A percentile compares a stretch with the other conserved stretches of the same genome.
Evolutionary conservation across 306 rosid genomes (phyloP).

Genomic region (Acacia crassicarpa): DNA sequence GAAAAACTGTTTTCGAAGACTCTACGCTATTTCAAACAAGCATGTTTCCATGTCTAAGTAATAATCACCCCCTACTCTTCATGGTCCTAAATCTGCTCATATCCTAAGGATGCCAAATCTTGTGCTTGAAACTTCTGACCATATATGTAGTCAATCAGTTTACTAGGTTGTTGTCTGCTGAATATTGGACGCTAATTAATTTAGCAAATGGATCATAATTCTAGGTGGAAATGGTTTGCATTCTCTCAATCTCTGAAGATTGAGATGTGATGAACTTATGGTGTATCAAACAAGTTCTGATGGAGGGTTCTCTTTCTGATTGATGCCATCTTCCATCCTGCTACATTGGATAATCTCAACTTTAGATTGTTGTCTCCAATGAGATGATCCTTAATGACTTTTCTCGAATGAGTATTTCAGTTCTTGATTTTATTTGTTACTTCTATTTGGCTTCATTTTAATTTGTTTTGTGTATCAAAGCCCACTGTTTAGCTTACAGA

Average conservation of each 20-base stretch:
- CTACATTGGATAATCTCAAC: background rate
- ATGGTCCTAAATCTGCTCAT: constrained; percentile 13
- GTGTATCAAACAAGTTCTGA: background rate
- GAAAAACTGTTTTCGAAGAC: too few relatives aligned
- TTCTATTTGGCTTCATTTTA: background rate
- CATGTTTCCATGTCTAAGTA: background rate
- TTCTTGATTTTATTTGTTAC: background rate
- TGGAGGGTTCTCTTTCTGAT: constrained; percentile 15
- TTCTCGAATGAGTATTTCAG: background rate
- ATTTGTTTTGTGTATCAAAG: background rate
- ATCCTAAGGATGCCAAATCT: background rate
- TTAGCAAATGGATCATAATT: constrained; percentile 16
- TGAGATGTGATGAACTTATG: constrained; percentile 12
- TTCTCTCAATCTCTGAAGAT: background rate
- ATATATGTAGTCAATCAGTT: background rate
- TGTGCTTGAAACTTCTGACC: background rate
- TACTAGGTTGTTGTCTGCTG: constrained; percentile 8
- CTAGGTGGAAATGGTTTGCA: background rate
- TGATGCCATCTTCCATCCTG: background rate
- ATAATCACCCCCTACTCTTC: background rate
- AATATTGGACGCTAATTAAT: constrained; percentile 5
- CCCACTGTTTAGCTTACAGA: background rate
- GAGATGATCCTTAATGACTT: background rate
- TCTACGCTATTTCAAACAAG: too few relatives aligned
- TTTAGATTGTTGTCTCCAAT: background rate